Evolutionary conservation across 1,139 yeast genomes (phyloP).

Genomic region (Nadsonia commutata): DNA sequence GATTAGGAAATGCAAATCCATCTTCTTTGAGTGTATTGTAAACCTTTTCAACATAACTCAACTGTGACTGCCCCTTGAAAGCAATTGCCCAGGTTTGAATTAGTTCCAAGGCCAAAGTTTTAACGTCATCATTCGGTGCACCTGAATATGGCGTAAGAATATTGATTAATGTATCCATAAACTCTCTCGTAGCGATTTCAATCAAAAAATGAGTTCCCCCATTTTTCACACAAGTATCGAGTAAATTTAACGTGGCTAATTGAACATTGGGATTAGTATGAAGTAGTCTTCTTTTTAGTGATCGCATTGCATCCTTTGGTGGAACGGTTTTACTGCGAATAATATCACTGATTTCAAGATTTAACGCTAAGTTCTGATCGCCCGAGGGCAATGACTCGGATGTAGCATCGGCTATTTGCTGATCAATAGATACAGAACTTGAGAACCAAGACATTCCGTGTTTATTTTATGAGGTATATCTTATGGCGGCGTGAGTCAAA

Average conservation of each 20-base stretch:
- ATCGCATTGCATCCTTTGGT: constrained; percentile 73
- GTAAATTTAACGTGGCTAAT: constrained; percentile 55
- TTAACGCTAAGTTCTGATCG: constrained; percentile 65
- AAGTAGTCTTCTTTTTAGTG: constrained; percentile 59
- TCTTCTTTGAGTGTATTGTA: constrained; percentile 43
- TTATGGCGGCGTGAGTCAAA: no score
- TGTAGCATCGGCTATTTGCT: constrained; percentile 62
- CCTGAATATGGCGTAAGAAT: constrained; percentile 20
- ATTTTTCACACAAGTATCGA: constrained; percentile 82
- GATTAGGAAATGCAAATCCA: constrained; percentile 51
- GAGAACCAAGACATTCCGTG: constrained; percentile 42
- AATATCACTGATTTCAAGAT: constrained; percentile 77
- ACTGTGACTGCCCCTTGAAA: constrained; percentile 54
- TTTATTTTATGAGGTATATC: neutral
- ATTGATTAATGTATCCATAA: constrained; percentile 45
- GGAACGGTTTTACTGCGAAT: constrained; percentile 75
- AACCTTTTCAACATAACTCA: constrained; percentile 48
- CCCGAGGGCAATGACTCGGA: constrained; percentile 87
- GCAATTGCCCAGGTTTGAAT: constrained; percentile 69
- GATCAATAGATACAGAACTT: constrained; percentile 39
- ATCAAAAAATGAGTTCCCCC: constrained; percentile 76
- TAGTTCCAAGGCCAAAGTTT: constrained; percentile 42
- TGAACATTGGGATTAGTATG: constrained; percentile 62
- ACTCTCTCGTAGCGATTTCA: constrained; percentile 75
- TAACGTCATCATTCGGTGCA: constrained; percentile 39